Conservation (phyloP, 2,329 filamentous ascomycete genomes). For the Botrytis deweyae region DNA sequence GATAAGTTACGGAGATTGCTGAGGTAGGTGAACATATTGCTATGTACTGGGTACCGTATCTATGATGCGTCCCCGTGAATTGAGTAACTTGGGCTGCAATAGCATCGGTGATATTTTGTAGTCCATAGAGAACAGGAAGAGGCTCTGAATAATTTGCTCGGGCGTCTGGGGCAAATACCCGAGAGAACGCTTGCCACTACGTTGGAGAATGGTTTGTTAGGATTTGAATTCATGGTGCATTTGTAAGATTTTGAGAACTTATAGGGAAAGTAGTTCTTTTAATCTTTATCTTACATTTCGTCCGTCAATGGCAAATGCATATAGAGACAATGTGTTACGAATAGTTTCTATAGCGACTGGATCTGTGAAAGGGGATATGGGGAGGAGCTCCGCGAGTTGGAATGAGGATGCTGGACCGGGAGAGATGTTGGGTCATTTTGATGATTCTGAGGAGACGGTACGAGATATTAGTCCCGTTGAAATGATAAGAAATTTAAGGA, state of each 20-base stretch:
- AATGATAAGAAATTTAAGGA: not conserved
- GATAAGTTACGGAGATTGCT: not conserved
- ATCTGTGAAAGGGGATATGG: not conserved
- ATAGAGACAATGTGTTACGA: not conserved
- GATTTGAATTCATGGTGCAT: not conserved
- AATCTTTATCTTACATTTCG: not conserved
- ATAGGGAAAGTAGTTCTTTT: not conserved
- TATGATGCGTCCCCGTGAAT: not conserved
- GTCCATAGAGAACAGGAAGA: not conserved
- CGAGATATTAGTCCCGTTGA: not conserved
- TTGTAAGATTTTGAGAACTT: not conserved
- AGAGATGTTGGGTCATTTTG: not conserved
- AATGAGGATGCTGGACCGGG: not conserved
- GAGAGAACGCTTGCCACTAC: not conserved
- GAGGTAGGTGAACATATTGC: not conserved
- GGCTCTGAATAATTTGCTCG: slow-evolving; percentile 2
- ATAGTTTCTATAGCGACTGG: not conserved
- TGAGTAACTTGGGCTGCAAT: not conserved
- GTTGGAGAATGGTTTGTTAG: not conserved
- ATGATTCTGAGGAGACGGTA: not conserved
- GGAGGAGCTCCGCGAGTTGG: not conserved
- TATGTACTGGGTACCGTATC: slow-evolving; percentile 9
- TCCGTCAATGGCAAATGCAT: not conserved
- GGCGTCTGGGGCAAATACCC: not conserved
- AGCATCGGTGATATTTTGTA: not conserved